Base-by-base conservation (phyloP, 306 rosid genomes). In the Cucurbita argyrosperma region DNA sequence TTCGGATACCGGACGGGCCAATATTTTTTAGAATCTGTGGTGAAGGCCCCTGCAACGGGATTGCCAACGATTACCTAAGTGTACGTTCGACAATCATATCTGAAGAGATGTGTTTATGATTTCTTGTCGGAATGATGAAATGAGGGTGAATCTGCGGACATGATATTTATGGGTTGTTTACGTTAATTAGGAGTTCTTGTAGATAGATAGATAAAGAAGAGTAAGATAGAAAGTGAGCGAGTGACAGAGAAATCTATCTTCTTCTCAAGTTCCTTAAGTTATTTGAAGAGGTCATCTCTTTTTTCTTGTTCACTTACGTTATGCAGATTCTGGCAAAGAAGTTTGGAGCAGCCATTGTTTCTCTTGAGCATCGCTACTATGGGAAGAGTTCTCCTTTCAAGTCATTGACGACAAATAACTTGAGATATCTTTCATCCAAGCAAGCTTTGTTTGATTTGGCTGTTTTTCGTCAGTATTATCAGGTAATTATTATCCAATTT, bases 361-460 rank as follows among this genome's bases (percentile, higher is more conserved):
- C 96, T 78, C 92, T 88, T 16, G 99, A 94, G 88, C 99, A 94
- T 84, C 95, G 97, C 37, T 94, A 94, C 82, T 94, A 91, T 46
- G 97, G 99, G 76, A 88, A 89, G 78, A 94, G 97, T 74, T 84
- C 96, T 18, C 96, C 99, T 40, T 89, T 89, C 71, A 84, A 82
- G 52, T 83, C 87, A 35, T 85, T 85, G 66, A 63, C 84, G 12
- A 91, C 99, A 3, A 79, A 85, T 64, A 94, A 94, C 80, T 84
- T 94, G 90, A 87, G 83, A 75, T 91, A 89, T 76, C 88, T 94
- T 81, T 94, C 99, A 42, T 91, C 99, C 37, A 94, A 94, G 85
- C 97, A 94, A 74, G 97, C 97, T 26, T 92, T 95, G 79, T 91
- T 80, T 74, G 99, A 94, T 87, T 86, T 94, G 83, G 97, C 97